Conservation (phyloP, 2,329 filamentous ascomycete genomes). For the Aspergillus phoenicis region DNA sequence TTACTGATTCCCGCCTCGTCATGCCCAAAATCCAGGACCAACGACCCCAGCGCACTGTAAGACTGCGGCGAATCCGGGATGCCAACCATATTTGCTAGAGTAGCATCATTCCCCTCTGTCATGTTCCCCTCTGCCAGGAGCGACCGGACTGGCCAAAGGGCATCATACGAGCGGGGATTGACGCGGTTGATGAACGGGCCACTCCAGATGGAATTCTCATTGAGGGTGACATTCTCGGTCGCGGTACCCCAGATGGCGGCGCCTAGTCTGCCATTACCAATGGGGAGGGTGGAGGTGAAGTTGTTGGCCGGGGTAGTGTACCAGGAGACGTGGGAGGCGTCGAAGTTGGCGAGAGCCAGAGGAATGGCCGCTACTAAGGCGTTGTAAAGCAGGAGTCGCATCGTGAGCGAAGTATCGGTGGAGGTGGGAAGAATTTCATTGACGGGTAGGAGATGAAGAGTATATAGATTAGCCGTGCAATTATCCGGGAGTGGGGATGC, state of each 20-base stretch:
- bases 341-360: too few species aligned
- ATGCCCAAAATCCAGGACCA: constrained; percentile 16
- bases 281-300: constrained; percentile 22
- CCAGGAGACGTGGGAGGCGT: constrained; percentile 9
- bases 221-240: constrained; percentile 21
- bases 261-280: constrained; percentile 25
- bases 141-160: background rate
- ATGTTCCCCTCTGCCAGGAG: constrained; percentile 15
- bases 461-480: background rate
- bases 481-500: background rate
- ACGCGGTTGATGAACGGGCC: constrained; percentile 21
- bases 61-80: constrained; percentile 11
- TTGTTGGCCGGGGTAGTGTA: constrained; percentile 20
- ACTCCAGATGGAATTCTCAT: constrained; percentile 27
- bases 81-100: constrained; percentile 11
- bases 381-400: background rate
- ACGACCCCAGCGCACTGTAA: constrained; percentile 16
- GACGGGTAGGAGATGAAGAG: too few species aligned
- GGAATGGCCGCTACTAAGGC: background rate
- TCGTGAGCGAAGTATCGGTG: background rate
- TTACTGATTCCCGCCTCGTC: background rate
- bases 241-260: constrained; percentile 20
- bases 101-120: constrained; percentile 6
- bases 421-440: too few species aligned
- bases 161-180: constrained; percentile 11